Base-by-base conservation (phyloP, 1,284 basidiomycete genomes). In the Coriolopsis trogii region DNA sequence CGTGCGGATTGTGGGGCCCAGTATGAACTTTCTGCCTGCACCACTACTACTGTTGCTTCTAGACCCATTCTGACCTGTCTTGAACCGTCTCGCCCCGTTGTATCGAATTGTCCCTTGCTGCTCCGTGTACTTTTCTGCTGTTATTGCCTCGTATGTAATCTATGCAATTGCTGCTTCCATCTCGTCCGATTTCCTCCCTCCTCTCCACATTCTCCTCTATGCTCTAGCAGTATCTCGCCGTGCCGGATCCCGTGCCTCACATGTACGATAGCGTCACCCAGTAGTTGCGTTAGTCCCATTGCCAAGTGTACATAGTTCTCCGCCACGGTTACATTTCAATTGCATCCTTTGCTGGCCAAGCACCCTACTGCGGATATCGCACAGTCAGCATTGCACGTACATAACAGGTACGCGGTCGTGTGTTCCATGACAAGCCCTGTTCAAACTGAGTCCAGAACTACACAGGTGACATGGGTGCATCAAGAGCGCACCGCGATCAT, bases 31-130 rank as follows among this genome's bases (percentile, higher is more conserved):
- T 15, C 24, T 30, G 28, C 34, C 15, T 39, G n/a, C 8, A 30
- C 28, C 13, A 18, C 10, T 23, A 37, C 24, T 23, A 12, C n/a
- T 12, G 15, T n/a, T 39, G 33, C 34, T 29, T 39, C 41, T 43
- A 46, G 45, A 44, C n/a, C n/a, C n/a, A n/a, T n/a, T n/a, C n/a
- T 42, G 34, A 41, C 15, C 40, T 34, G 7, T 34, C 41, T 30
- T 10, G 29, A 39, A 33, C 29, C 26, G 38, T 41, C 30, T 21
- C n/a, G 24, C 45, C 29, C 29, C 37, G 29, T 39, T 44, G 41
- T 50, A 50, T 50, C 34, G 18, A 38, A 18, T 44, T 21, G 34
- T 36, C 26, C n/a, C n/a, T n/a, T 38, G 48, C 34, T 44, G 41
- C 37, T 44, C 36, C 16, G 5, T 44, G 36, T 38, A 23, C 10